Base-by-base conservation (phyloP, 352 stramenopile genomes). In the Phytophthora multivora region DNA sequence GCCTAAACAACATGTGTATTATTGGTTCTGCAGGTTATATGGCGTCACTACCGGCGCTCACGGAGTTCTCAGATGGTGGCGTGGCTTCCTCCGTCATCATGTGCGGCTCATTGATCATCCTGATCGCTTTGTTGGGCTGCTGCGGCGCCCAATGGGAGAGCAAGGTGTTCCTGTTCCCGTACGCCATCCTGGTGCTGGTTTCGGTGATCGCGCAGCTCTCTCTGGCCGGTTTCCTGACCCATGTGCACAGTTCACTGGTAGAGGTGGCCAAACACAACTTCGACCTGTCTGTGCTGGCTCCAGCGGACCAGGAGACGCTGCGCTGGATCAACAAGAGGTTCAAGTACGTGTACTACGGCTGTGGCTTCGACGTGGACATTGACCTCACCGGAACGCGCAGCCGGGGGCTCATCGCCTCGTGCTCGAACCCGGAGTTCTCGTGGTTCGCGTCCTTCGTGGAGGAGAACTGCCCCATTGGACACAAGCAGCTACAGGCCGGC, bases 141-240 rank as follows among this genome's bases (percentile, higher is more conserved):
- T 94, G 86, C 47, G 86, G 86, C 23, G 86, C 86, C 47, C 86
- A 94, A 63, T 91, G 81, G 82, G 86, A 94, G 54, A 91, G 79
- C 80, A 94, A 94, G 59, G 73, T 90, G 5, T 94, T 94, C 67
- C 54, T 94, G 18, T 94, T 90, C 47, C 86, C 86, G 31, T 94
- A 91, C 67, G 81, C 86, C 40, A 90, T 88, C 36, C 64, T 94
- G 15, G 81, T 94, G 31, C 59, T 85, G 0, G 83, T 94, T 26
- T 94, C 86, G 54, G 80, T 94, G 39, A 62, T 94, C 16, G 83
- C 81, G 56, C 83, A 92, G 69, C 67, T 94, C 19, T 87, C 80
- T 41, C 74, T 94, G 28, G 86, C 86, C 9, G 86, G 81, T 3
- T 91, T 91, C 66, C 80, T 94, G 68, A 90, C 80, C 33, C 86